Conservation (phyloP, 108 stramenopile genomes). For the Skeletonema potamos region DNA sequence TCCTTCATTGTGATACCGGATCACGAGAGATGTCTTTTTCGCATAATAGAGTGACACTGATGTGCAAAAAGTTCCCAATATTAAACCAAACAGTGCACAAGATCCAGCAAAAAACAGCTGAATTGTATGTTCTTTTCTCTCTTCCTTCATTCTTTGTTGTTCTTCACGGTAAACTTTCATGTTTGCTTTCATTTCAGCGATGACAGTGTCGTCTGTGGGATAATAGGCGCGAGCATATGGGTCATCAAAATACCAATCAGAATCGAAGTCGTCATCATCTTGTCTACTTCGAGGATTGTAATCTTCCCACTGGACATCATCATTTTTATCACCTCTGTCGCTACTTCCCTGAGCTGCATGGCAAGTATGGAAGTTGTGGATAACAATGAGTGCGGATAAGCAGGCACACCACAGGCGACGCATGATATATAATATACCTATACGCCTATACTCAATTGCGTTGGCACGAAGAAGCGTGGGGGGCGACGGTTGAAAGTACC, state of each 20-base stretch:
- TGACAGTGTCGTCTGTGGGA: neutral
- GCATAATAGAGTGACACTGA: slow-evolving; percentile 8
- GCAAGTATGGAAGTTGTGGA: neutral
- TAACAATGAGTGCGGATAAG: neutral
- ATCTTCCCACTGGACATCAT: neutral
- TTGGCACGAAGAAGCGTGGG: no score
- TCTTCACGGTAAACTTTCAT: neutral
- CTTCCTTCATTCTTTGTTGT: neutral
- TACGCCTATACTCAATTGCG: no score
- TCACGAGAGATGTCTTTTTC: slow-evolving; percentile 6
- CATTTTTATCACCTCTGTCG: neutral
- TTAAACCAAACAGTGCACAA: neutral
- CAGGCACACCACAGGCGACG: neutral
- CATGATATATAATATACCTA: neutral
- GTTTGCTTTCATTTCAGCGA: neutral
- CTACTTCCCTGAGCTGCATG: neutral
- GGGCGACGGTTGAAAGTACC: no score
- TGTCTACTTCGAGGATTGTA: neutral
- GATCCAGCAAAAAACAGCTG: neutral
- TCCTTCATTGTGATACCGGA: slow-evolving; percentile 4
- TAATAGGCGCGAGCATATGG: neutral
- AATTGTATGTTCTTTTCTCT: neutral
- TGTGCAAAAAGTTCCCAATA: slow-evolving; percentile 1
- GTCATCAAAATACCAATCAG: neutral
- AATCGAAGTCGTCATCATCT: neutral